phyloP scores from a whole-genome alignment of 805 yeast species.

The Metschnikowia peoriensis region DNA sequence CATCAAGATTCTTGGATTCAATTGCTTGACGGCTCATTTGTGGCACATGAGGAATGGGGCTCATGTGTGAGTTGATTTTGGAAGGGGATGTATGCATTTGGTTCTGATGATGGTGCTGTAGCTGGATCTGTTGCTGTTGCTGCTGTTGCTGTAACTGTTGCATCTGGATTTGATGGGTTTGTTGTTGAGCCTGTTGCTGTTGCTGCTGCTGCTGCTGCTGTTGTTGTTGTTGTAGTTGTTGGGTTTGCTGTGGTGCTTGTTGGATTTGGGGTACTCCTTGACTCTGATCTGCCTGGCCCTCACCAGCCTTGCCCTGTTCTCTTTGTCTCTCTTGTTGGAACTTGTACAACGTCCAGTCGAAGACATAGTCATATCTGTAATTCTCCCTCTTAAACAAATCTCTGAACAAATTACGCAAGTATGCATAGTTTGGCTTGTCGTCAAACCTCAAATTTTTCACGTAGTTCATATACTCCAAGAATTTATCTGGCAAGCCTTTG shows the following conservation, averaged over 20 bases:
- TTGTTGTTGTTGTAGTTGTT: conserved; percentile 7
- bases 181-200: conserved; percentile 12
- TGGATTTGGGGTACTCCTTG: conserved; percentile 18
- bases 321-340: conserved; percentile 60
- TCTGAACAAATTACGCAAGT: conserved; percentile 82
- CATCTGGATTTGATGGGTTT: conserved; percentile 9
- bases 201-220: conserved; percentile 11
- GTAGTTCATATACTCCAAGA: conserved; percentile 82
- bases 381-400: conserved; percentile 86
- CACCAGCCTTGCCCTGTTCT: conserved; percentile 37
- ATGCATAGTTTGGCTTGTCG: conserved; percentile 93
- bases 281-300: conserved; percentile 23
- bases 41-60: conserved; percentile 4
- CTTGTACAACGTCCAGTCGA: conserved; percentile 94
- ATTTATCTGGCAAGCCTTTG: conserved; percentile 83
- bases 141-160: conserved; percentile 11
- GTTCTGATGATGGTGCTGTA: conserved; percentile 7
- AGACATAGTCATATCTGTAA: conserved; percentile 88
- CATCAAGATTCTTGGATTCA: conserved; percentile 5
- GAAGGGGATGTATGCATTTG: conserved; percentile 8
- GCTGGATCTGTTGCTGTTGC: conserved; percentile 14
- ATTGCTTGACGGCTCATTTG: conserved; percentile 6
- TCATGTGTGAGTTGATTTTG: conserved; percentile 4
- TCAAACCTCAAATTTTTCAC: conserved; percentile 89
- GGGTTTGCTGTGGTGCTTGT: conserved; percentile 10